Evolutionary conservation across 2,329 filamentous ascomycete species (phyloP), one percentile per base, ranked within the genome.

Genomic region (Ophiostoma sp.): DNA sequence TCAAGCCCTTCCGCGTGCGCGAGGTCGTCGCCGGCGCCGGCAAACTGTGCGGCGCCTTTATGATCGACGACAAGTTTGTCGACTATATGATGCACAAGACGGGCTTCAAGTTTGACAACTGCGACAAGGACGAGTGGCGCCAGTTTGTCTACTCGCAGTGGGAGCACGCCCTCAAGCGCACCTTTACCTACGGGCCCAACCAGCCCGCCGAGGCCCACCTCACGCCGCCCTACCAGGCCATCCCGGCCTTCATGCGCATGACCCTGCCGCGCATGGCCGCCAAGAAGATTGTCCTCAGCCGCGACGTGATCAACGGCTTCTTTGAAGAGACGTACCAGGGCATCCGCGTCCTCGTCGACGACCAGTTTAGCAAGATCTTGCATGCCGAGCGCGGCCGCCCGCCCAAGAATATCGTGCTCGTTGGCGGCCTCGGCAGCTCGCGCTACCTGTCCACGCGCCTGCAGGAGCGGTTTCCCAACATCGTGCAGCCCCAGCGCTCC

Each of bases 11-110:
- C 6, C 77, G 81, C 69, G 76, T 85, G n/a, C 77, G 78, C 68
- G 83, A 85, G 73, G 80, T 81, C 14, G 80, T 80, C 3, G 78
- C 79, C 44, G 82, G 82, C 1, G 81, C 80, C 9, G 83, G 83
- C 14, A 81, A 79, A 4, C 78, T 81, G 70, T 84, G 82, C 69
- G 83, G 83, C 36, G 83, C 81, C 1, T 79, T 81, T 1, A 80
- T 81, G 71, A 75, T 85, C 67, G 83, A 84, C 70, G 77, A 80
- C 72, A 75, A 81, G 27, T 85, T 85, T 69, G 75, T 76, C 42
- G 76, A 79, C 38, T 79, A 80, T 69, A 74, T 84, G 40, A 78
- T 78, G 67, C 74, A 77, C 18, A 80, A 78, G 41, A 76, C 83
- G 36, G 79, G 79, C 6, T 75, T 79, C 2, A 78, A 80, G 69